A percentile compares a stretch with the other conserved stretches of the same genome.
These are phyloP conservation scores for Hydnomerulius pinastri DNA, from an alignment of 768 basidiomycete species.

Conservation along the genomic window DNA sequence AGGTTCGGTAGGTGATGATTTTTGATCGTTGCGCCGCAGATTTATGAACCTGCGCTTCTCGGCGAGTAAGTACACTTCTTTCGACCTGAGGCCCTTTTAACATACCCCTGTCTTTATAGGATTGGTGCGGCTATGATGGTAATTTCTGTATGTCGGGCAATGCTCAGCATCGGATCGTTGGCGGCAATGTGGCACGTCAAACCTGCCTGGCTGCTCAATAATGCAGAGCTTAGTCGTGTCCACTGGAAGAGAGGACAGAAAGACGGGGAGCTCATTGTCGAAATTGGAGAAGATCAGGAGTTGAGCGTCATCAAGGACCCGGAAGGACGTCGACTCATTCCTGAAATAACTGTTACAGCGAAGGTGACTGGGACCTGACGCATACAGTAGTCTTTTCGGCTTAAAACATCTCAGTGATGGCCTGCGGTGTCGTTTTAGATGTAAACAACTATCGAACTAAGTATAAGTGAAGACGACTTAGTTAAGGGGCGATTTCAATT, in stretches of 20 bases:
- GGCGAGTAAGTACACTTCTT: not conserved
- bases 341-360: no score
- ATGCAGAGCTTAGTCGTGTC: slow-evolving; percentile 42
- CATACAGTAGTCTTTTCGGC: no score
- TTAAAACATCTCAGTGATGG: no score
- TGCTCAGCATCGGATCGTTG: slow-evolving; percentile 39
- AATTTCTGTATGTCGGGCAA: slow-evolving; percentile 33
- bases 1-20: not conserved
- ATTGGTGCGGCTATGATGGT: slow-evolving; percentile 1
- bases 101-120: not conserved
- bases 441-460: no score
- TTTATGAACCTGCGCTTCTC: slow-evolving; percentile 4
- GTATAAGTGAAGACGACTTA: no score
- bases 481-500: no score
- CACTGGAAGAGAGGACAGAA: slow-evolving; percentile 34
- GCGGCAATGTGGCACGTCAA: slow-evolving; percentile 39
- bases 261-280: slow-evolving; percentile 27
- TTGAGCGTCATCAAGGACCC: no score
- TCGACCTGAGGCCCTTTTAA: not conserved
- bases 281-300: not conserved
- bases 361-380: no score
- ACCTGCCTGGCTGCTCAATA: slow-evolving; percentile 41
- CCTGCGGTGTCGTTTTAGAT: no score
- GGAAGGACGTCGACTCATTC: no score
- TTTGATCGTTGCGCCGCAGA: not conserved